phyloP scores from a whole-genome alignment of 441 rosid species.

The Isatis lusitanica region DNA sequence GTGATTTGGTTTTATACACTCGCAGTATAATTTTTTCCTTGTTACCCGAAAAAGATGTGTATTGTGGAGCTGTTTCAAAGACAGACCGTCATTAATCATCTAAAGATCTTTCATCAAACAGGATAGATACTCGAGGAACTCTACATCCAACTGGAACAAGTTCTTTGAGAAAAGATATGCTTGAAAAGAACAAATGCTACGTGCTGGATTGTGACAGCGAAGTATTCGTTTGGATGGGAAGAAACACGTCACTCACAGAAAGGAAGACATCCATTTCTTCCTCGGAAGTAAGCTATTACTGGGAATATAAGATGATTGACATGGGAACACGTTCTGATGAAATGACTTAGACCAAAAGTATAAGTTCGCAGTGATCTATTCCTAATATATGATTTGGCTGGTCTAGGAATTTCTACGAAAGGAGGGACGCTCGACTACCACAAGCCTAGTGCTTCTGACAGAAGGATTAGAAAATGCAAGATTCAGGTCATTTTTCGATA shows the following conservation, averaged over 20 bases:
- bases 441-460: conserved; percentile 67
- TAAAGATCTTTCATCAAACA: conserved; percentile 29
- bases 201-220: conserved; percentile 74
- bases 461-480: conserved; percentile 75
- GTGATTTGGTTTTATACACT: conserved; percentile 17
- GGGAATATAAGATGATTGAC: neutral
- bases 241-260: conserved; percentile 61
- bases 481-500: conserved; percentile 65
- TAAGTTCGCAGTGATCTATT: neutral
- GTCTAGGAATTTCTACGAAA: conserved; percentile 41
- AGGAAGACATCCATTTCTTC: conserved; percentile 69
- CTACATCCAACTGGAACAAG: conserved; percentile 50
- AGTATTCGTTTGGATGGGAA: conserved; percentile 89
- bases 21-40: neutral
- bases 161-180: conserved; percentile 56
- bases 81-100: neutral
- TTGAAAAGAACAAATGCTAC: conserved; percentile 71
- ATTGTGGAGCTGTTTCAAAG: conserved; percentile 7
- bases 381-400: conserved; percentile 1
- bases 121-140: conserved; percentile 78
- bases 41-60: neutral
- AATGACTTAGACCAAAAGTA: neutral
- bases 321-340: neutral
- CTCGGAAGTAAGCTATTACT: conserved; percentile 55
- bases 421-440: conserved; percentile 51